Evolutionary conservation across 345 rosid species (phyloP).

Genomic region (Carallia brachiata): DNA sequence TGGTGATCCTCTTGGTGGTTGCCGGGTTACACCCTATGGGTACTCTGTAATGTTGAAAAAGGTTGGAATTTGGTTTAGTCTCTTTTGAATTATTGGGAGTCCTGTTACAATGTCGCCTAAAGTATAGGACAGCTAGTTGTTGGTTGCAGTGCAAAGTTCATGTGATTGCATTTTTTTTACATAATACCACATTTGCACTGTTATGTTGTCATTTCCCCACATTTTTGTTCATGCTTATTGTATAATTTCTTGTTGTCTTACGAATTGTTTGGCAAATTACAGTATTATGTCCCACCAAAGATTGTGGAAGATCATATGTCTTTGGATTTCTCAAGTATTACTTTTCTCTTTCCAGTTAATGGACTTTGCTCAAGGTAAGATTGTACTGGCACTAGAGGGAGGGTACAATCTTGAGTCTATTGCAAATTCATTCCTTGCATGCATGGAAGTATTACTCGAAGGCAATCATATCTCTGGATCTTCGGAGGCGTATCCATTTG

Average conservation of each 20-base stretch:
- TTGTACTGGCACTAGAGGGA: constrained; percentile 87
- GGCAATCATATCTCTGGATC: constrained; percentile 47
- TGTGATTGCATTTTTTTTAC: not conserved
- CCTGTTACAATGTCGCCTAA: not conserved
- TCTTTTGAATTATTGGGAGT: not conserved
- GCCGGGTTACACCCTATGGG: constrained; percentile 78
- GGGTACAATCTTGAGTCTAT: constrained; percentile 86
- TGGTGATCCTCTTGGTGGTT: constrained; percentile 90
- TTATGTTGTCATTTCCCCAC: no score
- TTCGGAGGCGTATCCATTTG: constrained; percentile 73
- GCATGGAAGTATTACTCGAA: constrained; percentile 78
- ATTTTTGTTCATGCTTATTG: no score
- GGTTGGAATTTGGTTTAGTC: constrained; percentile 36
- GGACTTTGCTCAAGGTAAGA: constrained; percentile 81
- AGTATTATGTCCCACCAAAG: no score
- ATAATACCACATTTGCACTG: not conserved
- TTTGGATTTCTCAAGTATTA: not conserved
- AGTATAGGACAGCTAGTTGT: no score
- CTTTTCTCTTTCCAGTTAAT: constrained; percentile 48
- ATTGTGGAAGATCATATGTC: not conserved
- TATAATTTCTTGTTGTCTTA: no score
- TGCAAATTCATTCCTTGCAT: constrained; percentile 84
- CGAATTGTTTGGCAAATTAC: no score
- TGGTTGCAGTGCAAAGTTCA: not conserved
- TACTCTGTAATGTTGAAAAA: constrained; percentile 73